Evolutionary conservation across 768 basidiomycete species (phyloP).

Genomic region (Agaricus blazei): DNA sequence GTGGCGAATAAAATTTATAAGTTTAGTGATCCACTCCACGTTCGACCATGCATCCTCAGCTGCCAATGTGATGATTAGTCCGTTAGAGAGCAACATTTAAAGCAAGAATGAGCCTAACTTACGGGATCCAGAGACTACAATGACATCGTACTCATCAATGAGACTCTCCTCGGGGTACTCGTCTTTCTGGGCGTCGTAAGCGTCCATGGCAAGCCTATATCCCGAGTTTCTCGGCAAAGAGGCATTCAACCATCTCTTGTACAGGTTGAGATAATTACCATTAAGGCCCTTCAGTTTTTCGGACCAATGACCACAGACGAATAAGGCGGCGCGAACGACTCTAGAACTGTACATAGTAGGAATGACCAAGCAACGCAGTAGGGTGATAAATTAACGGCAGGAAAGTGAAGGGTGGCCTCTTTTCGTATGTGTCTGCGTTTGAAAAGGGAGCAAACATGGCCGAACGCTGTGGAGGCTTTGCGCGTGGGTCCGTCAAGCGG

Average conservation of each 20-base stretch:
- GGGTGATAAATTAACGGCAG: no score
- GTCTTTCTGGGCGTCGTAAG: slow-evolving; percentile 56
- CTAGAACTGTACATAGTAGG: background rate
- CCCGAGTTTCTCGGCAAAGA: slow-evolving; percentile 17
- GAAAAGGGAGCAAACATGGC: no score
- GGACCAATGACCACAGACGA: slow-evolving; percentile 59
- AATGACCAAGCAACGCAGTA: background rate
- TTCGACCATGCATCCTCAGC: slow-evolving; percentile 74
- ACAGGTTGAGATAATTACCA: slow-evolving; percentile 58
- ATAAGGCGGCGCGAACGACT: slow-evolving; percentile 31
- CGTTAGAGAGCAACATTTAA: no score
- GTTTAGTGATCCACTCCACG: slow-evolving; percentile 67
- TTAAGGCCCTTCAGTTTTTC: slow-evolving; percentile 31
- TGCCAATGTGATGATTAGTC: slow-evolving; percentile 18
- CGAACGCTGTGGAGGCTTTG: no score
- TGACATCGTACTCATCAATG: slow-evolving; percentile 54
- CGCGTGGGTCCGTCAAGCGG: no score
- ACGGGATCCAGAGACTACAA: slow-evolving; percentile 86
- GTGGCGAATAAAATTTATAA: slow-evolving; percentile 48
- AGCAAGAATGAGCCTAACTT: no score
- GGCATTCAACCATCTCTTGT: slow-evolving; percentile 34
- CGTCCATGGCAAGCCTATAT: slow-evolving; percentile 43
- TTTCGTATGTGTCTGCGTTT: no score
- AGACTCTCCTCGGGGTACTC: slow-evolving; percentile 55
- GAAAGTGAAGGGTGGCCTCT: no score